Conservation (phyloP, 176 grass and related monocot genomes). For the Dactylis glomerata region DNA sequence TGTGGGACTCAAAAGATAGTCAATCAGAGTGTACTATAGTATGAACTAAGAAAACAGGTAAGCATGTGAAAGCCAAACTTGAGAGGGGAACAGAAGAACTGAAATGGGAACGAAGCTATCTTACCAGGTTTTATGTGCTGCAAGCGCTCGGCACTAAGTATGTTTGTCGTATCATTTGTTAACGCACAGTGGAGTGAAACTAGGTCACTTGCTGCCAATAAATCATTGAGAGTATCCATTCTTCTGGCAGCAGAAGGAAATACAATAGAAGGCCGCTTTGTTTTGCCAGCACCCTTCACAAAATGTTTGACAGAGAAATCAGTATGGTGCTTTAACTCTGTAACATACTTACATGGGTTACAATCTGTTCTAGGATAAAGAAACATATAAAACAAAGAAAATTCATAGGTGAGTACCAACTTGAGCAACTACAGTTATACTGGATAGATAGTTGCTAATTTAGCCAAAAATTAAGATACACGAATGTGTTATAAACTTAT, state of each 20-base stretch:
- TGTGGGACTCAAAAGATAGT: conserved; percentile 37
- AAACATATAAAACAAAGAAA: background rate
- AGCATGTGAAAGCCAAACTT: background rate
- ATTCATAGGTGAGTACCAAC: background rate
- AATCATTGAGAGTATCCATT: conserved; percentile 97
- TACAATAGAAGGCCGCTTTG: conserved; percentile 63
- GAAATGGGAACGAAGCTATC: background rate
- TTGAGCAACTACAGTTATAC: background rate
- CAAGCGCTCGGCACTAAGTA: conserved; percentile 74
- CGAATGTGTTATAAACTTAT: too few species aligned
- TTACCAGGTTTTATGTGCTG: conserved; percentile 95
- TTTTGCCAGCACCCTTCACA: conserved; percentile 58
- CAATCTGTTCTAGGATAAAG: background rate
- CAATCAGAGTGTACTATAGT: background rate
- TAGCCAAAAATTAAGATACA: background rate
- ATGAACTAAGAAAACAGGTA: conserved; percentile 5
- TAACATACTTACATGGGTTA: background rate
- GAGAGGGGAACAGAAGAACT: background rate
- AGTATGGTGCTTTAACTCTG: background rate
- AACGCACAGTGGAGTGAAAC: conserved; percentile 83
- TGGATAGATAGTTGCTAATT: background rate
- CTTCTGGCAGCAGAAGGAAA: conserved; percentile 87
- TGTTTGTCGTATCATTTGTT: conserved; percentile 78
- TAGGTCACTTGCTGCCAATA: conserved; percentile 88
- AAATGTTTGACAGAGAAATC: conserved; percentile 25